These are phyloP conservation scores for Fusarium tricinctum DNA, from an alignment of 2,329 filamentous ascomycete species.

Conservation along the genomic window DNA sequence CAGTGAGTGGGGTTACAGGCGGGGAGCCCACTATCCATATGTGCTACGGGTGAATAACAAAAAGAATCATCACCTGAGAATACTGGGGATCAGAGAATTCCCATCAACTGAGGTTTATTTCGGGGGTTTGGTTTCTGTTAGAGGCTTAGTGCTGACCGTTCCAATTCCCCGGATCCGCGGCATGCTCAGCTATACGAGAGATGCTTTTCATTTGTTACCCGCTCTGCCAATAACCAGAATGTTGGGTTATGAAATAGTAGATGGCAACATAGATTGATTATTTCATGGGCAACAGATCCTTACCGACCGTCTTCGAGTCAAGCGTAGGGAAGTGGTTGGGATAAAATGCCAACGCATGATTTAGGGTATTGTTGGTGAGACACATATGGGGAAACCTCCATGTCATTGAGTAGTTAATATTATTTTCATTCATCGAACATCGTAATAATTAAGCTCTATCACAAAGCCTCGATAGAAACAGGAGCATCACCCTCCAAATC, in stretches of 20 bases:
- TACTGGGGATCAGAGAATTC: background rate
- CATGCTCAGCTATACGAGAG: background rate
- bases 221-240: background rate
- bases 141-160: background rate
- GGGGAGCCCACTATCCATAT: no score
- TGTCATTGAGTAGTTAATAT: background rate
- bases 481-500: conserved; percentile 47
- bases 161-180: background rate
- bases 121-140: background rate
- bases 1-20: background rate
- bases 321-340: background rate
- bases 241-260: background rate
- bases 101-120: background rate
- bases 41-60: background rate
- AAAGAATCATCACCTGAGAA: background rate
- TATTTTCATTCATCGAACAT: background rate
- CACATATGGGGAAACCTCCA: background rate
- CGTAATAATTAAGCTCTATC: background rate
- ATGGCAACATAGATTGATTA: background rate
- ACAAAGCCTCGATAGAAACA: conserved; percentile 47
- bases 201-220: background rate
- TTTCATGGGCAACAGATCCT: background rate
- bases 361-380: background rate
- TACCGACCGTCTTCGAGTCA: background rate
- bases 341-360: background rate